Conservation (phyloP, 495 filamentous ascomycete genomes). For the Entonaema liquescens region DNA sequence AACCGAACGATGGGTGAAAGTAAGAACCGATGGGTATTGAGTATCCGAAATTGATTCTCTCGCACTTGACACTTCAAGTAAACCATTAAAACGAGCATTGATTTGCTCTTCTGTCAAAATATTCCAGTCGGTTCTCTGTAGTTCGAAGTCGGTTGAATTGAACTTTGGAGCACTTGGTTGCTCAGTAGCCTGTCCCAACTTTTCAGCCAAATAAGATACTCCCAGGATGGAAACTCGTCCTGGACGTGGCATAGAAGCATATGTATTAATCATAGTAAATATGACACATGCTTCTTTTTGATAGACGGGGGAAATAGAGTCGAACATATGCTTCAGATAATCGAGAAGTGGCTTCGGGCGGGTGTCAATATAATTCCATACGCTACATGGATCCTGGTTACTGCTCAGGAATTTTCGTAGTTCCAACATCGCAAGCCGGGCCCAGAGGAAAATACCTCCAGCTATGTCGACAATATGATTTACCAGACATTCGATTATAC, state of each 20-base stretch:
- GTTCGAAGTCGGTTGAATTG: not conserved
- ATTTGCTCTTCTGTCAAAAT: not conserved
- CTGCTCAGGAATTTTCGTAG: not conserved
- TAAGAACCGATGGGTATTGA: not conserved
- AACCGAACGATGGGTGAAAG: not conserved
- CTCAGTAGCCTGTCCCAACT: not conserved
- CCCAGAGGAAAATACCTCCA: not conserved
- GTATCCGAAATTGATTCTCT: too few species aligned
- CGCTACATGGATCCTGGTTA: not conserved
- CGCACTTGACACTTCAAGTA: not conserved
- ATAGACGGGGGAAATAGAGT: not conserved
- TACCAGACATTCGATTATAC: not conserved
- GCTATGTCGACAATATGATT: not conserved
- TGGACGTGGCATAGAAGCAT: not conserved
- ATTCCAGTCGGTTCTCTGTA: not conserved
- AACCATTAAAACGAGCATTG: not conserved
- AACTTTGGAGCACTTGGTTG: not conserved
- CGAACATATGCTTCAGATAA: not conserved
- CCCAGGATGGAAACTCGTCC: not conserved
- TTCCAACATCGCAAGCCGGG: not conserved
- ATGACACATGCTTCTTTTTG: not conserved
- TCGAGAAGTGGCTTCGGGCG: not conserved
- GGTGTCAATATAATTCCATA: not conserved
- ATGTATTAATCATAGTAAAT: not conserved
- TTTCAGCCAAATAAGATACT: not conserved